A percentile compares a stretch with the other conserved stretches of the same genome.
Conservation (phyloP, 371 early-diverging fungal species). For the Hamiltosporidium tvaerminnensis region DNA sequence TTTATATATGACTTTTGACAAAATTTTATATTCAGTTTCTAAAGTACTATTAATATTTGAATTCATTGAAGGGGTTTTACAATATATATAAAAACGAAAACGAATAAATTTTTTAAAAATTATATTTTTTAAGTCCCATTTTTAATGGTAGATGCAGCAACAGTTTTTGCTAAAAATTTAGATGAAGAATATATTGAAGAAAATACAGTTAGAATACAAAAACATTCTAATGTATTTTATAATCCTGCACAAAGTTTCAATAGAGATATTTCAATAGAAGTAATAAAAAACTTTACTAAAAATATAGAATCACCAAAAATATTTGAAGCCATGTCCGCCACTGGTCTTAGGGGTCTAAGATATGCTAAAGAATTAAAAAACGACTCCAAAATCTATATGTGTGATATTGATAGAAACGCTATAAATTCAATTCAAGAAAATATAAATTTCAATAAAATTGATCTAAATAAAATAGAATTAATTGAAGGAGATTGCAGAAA, state of each 20-base stretch:
- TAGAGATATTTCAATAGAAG: slow-evolving; percentile 61
- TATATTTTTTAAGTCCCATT: too few relatives aligned
- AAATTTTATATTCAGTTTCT: too few relatives aligned
- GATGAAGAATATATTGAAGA: too few relatives aligned
- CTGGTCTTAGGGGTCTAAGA: slow-evolving; percentile 85
- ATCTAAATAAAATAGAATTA: background rate
- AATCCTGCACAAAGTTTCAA: slow-evolving; percentile 93
- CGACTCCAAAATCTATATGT: slow-evolving; percentile 63
- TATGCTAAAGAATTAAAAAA: slow-evolving; percentile 84
- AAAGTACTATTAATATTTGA: too few relatives aligned
- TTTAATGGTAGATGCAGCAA: too few relatives aligned
- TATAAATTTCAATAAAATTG: slow-evolving; percentile 56
- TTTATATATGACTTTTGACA: too few relatives aligned
- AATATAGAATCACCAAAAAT: slow-evolving; percentile 15
- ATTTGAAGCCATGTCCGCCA: slow-evolving; percentile 83
- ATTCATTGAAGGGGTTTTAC: too few relatives aligned
- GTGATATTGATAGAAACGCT: slow-evolving; percentile 76
- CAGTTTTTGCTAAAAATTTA: too few relatives aligned
- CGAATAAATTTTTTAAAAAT: too few relatives aligned
- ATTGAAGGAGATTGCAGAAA: slow-evolving; percentile 46
- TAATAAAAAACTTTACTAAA: slow-evolving; percentile 41
- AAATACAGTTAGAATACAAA: too few relatives aligned
- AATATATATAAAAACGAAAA: too few relatives aligned
- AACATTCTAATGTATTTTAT: slow-evolving; percentile 69
- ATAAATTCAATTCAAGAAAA: slow-evolving; percentile 74